phyloP scores from a whole-genome alignment of 768 basidiomycete genomes.

The Collybia mongolica region DNA sequence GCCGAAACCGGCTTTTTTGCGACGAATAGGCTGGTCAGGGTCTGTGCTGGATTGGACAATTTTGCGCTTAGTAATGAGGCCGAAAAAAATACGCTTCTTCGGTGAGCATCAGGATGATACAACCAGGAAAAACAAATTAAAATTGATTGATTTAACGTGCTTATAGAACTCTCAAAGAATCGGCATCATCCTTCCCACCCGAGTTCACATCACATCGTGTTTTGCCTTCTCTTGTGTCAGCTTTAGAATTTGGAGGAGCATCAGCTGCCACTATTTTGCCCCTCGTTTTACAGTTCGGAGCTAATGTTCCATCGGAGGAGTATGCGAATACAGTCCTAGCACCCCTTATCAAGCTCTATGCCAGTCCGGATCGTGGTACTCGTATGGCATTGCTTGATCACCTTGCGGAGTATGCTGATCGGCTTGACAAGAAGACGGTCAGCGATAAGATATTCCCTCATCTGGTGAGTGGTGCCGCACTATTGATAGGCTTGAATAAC shows the following conservation, averaged over 20 bases:
- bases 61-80: slow-evolving; percentile 79
- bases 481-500: slow-evolving; percentile 1
- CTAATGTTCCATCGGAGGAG: slow-evolving; percentile 65
- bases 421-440: slow-evolving; percentile 82
- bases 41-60: slow-evolving; percentile 82
- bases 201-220: slow-evolving; percentile 85
- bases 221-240: slow-evolving; percentile 81
- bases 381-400: slow-evolving; percentile 93
- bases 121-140: slow-evolving; percentile 3
- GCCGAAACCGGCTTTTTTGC: slow-evolving; percentile 81
- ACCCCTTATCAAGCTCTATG: slow-evolving; percentile 81
- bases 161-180: slow-evolving; percentile 73
- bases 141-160: too few relatives aligned
- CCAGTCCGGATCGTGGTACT: slow-evolving; percentile 89
- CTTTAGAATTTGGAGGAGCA: slow-evolving; percentile 77
- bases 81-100: slow-evolving; percentile 73
- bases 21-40: slow-evolving; percentile 77
- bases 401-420: slow-evolving; percentile 80
- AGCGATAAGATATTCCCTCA: slow-evolving; percentile 91
- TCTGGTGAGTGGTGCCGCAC: slow-evolving; percentile 52
- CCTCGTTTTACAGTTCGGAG: slow-evolving; percentile 79
- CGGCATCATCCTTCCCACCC: slow-evolving; percentile 74
- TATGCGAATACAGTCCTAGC: slow-evolving; percentile 67
- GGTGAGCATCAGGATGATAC: slow-evolving; percentile 35
- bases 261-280: slow-evolving; percentile 80